Evolutionary conservation across 2,329 filamentous ascomycete species (phyloP), one percentile per base, ranked within the genome.

Genomic region (Aspergillus sclerotialis): DNA sequence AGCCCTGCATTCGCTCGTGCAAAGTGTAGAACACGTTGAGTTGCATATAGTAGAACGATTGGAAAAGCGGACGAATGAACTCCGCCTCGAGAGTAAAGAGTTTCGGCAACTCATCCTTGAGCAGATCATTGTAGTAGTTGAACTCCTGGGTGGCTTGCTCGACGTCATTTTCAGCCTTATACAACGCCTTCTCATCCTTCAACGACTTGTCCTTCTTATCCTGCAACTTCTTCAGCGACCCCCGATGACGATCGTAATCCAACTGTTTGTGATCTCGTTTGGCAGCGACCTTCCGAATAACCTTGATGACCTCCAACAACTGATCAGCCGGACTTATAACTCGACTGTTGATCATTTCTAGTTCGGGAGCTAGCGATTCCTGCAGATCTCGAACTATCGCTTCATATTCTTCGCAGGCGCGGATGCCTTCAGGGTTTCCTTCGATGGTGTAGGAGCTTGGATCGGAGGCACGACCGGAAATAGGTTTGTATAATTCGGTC

Each of bases 31-130:
- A 98, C 46, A 98, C 86, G 63, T 98, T 98, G 46, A 98, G 77
- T 64, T 98, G 92, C 92, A 98, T 98, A 71, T 96, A 98, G 68
- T 98, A 98, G 69, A 98, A 98, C 7, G 86, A 94, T 61, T 96
- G 92, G 73, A 98, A 98, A 6, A 98, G 77, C 3, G 92, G 92
- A 48, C 86, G 82, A 61, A 98, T 98, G 61, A 98, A 96, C 61
- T 96, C 84, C 44, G 82, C 78, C 63, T 98, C 92, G 12, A 98
- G 77, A 6, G 69, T 63, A 63, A 98, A 98, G 8, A 98, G 76
- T 62, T 88, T 87, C 17, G 92, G 92, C 43, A 98, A 70, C 65
- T 98, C 92, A 12, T 93, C 86, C 68, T 98, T 98, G 42, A 98
- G 76, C 33, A 98, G 71, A 54, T 95, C 87, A 67, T 98, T 98